Conservation (phyloP, 345 rosid genomes). For the Chamaenerion angustifolium region DNA sequence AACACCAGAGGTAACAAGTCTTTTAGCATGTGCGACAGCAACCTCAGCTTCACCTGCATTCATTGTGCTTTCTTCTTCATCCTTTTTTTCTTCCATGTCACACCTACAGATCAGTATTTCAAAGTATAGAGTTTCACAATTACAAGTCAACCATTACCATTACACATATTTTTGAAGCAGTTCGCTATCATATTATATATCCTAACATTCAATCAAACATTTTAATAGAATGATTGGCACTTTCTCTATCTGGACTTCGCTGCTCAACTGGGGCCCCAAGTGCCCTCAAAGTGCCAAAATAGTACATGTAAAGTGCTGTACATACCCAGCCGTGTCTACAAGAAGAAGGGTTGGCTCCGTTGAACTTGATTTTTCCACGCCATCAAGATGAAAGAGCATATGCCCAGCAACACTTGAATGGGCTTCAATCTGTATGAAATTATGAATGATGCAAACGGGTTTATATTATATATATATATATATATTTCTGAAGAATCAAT, state of each 20-base stretch:
- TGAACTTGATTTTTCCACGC: constrained; percentile 45
- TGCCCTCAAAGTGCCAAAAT: neutral
- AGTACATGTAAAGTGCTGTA: neutral
- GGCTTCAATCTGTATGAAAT: constrained; percentile 42
- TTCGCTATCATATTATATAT: neutral
- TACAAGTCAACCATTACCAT: neutral
- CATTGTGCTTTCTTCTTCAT: constrained; percentile 90
- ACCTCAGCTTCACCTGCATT: constrained; percentile 96
- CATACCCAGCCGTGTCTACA: constrained; percentile 74
- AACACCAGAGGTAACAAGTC: constrained; percentile 63
- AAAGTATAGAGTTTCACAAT: constrained; percentile 1
- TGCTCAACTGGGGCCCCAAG: neutral
- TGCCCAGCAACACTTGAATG: constrained; percentile 83
- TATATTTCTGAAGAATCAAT: too few species aligned
- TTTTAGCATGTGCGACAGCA: constrained; percentile 78
- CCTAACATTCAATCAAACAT: neutral
- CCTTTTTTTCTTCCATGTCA: constrained; percentile 98
- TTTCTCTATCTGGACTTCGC: neutral
- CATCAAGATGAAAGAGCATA: constrained; percentile 70
- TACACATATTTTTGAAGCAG: constrained; percentile 1
- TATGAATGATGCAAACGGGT: neutral
- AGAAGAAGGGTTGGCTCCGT: constrained; percentile 82
- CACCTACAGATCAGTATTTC: constrained; percentile 35
- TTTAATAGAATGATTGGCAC: neutral
- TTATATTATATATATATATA: too few species aligned